Percentiles rank a stretch among this genome's conserved stretches.
Conservation (phyloP, 2,329 filamentous ascomycete genomes). For the Xylariales sp. region DNA sequence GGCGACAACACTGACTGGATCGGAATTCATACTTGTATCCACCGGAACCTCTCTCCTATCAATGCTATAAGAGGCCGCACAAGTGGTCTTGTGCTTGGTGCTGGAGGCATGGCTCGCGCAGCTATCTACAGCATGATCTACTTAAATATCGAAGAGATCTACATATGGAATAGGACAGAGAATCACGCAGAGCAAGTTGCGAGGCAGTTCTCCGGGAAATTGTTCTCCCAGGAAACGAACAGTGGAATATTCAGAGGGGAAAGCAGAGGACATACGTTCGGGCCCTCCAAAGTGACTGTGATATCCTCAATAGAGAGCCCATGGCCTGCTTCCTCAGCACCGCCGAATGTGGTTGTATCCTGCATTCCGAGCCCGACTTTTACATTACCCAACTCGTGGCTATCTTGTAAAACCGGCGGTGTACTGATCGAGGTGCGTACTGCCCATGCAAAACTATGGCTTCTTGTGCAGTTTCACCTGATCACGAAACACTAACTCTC, state of each 20-base stretch:
- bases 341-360: background rate
- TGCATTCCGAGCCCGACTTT: constrained; percentile 1
- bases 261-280: too few relatives aligned
- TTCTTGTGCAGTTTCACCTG: background rate
- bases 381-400: background rate
- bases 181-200: background rate
- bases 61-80: constrained; percentile 2
- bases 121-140: constrained; percentile 3
- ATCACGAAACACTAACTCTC: background rate
- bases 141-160: background rate
- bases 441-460: too few relatives aligned
- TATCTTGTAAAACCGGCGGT: background rate
- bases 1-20: constrained; percentile 5
- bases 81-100: background rate
- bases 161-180: background rate
- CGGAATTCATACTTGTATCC: constrained; percentile 3
- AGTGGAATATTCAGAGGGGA: background rate
- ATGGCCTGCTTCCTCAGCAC: background rate
- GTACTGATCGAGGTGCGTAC: constrained; percentile 2
- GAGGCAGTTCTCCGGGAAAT: background rate
- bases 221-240: background rate
- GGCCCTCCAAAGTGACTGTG: background rate
- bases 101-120: constrained; percentile 3
- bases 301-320: background rate
- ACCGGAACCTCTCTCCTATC: constrained; percentile 1